Evolutionary conservation across 1,284 basidiomycete species (phyloP), one percentile per base, ranked within the genome.

Genomic region (Sporisorium reilianum): DNA sequence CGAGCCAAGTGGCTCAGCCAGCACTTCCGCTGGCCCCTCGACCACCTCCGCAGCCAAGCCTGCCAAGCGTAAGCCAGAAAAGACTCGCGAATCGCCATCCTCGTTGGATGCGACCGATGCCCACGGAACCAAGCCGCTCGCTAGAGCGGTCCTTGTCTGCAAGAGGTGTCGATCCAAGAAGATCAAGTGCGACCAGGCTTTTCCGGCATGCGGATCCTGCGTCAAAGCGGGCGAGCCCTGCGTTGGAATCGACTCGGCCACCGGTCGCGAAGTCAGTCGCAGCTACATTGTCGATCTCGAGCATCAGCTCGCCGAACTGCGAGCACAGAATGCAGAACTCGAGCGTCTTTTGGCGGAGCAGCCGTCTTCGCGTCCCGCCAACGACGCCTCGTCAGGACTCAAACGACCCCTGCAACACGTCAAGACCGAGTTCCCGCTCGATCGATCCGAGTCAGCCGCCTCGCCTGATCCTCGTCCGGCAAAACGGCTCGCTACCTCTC

Each of bases 121-220:
- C 14, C 65, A 55, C 18, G 72, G 67, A 20, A 30, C 34, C 20
- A 75, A 72, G 46, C 73, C 73, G 18, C 64, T 75, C 8, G 68
- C 68, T 10, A 54, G 73, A 6, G 68, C 73, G 5, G 68, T 75
- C 16, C 59, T 75, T 9, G 73, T 75, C 38, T 75, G 73, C 60
- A 71, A 71, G 41, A 52, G 73, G 28, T 75, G 73, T 40, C 64
- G 73, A 3, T 71, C 73, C 46, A 75, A 75, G 32, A 75, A 75
- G 64, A 75, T 72, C 68, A 75, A 75, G 36, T 75, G 73, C 34
- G 73, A 75, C 44, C 73, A 71, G 32, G 73, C 64, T 18, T 75
- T 75, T 30, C 73, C 73, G 20, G 68, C 73, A 14, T 75, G 73
- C 23, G 73, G 73, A 40, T 71, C 73, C 7, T 75, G 73, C 34